These are phyloP conservation scores for Ganoderma leucocontextum DNA, from an alignment of 1,284 basidiomycete genomes.

Conservation along the genomic window DNA sequence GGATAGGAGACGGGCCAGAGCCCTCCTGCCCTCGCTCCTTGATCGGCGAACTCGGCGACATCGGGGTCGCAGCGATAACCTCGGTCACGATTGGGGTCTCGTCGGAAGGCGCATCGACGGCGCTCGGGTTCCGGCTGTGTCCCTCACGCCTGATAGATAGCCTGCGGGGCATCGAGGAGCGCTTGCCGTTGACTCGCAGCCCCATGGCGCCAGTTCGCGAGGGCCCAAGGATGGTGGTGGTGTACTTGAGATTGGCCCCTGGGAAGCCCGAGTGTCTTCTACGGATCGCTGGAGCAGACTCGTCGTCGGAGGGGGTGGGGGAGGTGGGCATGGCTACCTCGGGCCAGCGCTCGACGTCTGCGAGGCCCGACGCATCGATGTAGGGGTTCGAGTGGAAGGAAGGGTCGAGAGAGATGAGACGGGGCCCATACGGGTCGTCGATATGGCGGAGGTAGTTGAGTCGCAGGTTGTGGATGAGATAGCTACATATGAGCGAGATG, in stretches of 20 bases:
- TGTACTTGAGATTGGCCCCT: conserved; percentile 78
- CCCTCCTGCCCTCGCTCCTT: conserved; percentile 22
- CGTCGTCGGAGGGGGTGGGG: conserved; percentile 75
- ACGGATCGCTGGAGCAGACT: conserved; percentile 50
- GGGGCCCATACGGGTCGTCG: conserved; percentile 83
- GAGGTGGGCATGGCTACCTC: conserved; percentile 77
- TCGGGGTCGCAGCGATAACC: conserved; percentile 34
- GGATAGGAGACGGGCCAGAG: conserved; percentile 20
- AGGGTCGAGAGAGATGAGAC: conserved; percentile 81
- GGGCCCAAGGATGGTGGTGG: conserved; percentile 80
- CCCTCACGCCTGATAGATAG: conserved; percentile 40
- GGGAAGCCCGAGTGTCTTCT: conserved; percentile 57
- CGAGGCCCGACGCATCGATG: conserved; percentile 78
- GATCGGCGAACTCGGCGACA: conserved; percentile 31
- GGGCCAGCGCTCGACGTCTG: conserved; percentile 84
- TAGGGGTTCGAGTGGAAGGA: conserved; percentile 83
- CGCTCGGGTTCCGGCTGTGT: conserved; percentile 29
- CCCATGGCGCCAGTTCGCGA: conserved; percentile 44
- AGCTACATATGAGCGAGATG: conserved; percentile 59
- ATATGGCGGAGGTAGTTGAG: conserved; percentile 88
- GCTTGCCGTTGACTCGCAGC: conserved; percentile 44
- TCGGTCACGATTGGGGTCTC: conserved; percentile 33
- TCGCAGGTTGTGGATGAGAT: conserved; percentile 85
- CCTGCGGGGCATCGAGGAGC: conserved; percentile 48
- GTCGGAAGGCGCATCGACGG: conserved; percentile 22